Evolutionary conservation across 225 moss, liverwort and hornwort species (phyloP), one percentile per base, ranked within the genome.

Genomic region (Rhytidiadelphus loreus): DNA sequence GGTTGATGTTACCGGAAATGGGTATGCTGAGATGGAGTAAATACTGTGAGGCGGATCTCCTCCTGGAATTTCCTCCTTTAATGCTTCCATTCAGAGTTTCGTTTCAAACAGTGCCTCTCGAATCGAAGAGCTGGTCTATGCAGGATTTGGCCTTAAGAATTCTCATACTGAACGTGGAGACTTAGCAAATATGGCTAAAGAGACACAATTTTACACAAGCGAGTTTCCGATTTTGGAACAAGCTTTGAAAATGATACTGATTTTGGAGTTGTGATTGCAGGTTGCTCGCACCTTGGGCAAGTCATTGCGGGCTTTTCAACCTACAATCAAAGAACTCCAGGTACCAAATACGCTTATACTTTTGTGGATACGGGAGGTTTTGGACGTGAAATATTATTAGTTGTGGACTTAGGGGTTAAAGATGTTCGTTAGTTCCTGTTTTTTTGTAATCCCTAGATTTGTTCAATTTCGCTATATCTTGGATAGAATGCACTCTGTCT

Each of bases 301-400:
- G 89, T 97, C 99, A 9, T 88, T 99, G 89, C 95, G 96, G 73
- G 95, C 97, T 52, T 99, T 96, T 64, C 96, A 99, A 91, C 97
- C 99, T 39, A 96, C 99, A 48, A 97, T 99, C 81, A 95, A 93
- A 86, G 99, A 99, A 90, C 94, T 99, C 41, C 99, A 99, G 95
- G 96, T 99, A 91, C 83, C 56, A 30, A 61, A 56, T 39, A 43
- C 56, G 9, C 80, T n/a, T 75, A 53, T 57, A 37, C 23, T 64
- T 32, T 71, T 61, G 66, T 81, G 39, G 60, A 89, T 46, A 30
- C 28, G 32, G n/a, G 19, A 68, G n/a, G 25, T 28, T 83, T 68
- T 30, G 69, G 24, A 64, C 65, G 24, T 77, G 87, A 41, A 57
- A 23, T 65, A 69, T 55, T 80, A 33, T 30, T 39, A 46, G 41